Evolutionary conservation across 1,284 basidiomycete genomes (phyloP).

Genomic region (Ustilago cynodontis): DNA sequence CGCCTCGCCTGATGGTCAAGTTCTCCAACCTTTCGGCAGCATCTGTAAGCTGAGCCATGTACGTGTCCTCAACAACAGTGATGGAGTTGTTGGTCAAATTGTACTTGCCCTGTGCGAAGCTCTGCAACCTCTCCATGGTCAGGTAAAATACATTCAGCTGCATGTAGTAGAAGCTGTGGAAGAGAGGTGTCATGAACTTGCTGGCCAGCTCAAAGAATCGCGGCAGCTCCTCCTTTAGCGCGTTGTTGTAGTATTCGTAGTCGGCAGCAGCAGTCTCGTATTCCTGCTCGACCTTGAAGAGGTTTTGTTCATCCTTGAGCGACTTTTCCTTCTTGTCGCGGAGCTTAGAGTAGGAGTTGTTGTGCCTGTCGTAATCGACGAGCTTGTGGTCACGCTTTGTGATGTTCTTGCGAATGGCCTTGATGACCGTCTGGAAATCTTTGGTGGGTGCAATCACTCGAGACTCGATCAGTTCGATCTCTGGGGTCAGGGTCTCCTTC

Average conservation of each 20-base stretch:
- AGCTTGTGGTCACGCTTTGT: constrained; percentile 98
- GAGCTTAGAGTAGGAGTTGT: constrained; percentile 93
- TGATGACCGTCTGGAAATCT: constrained; percentile 87
- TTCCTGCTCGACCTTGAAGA: constrained; percentile 90
- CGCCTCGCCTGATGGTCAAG: constrained; percentile 60
- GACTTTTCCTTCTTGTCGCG: constrained; percentile 85
- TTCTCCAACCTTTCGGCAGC: constrained; percentile 75
- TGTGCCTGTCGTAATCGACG: constrained; percentile 93
- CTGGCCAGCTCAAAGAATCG: constrained; percentile 88
- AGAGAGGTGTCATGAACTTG: constrained; percentile 93
- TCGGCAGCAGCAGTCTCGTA: constrained; percentile 94
- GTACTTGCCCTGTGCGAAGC: constrained; percentile 84
- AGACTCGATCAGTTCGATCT: constrained; percentile 93
- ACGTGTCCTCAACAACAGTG: constrained; percentile 77
- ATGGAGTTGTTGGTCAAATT: constrained; percentile 78
- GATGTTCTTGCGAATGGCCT: constrained; percentile 91
- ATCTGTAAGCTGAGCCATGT: constrained; percentile 83
- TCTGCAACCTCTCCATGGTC: constrained; percentile 90
- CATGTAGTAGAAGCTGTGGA: constrained; percentile 99
- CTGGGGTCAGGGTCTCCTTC: constrained; percentile 81
- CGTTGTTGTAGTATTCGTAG: constrained; percentile 94
- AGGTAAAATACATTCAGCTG: constrained; percentile 94
- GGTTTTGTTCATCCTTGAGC: constrained; percentile 69
- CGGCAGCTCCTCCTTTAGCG: constrained; percentile 92
- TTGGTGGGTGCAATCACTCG: constrained; percentile 87